Evolutionary conservation across 2,329 filamentous ascomycete species (phyloP).

Genomic region (Hymenoscyphus fructigenus): DNA sequence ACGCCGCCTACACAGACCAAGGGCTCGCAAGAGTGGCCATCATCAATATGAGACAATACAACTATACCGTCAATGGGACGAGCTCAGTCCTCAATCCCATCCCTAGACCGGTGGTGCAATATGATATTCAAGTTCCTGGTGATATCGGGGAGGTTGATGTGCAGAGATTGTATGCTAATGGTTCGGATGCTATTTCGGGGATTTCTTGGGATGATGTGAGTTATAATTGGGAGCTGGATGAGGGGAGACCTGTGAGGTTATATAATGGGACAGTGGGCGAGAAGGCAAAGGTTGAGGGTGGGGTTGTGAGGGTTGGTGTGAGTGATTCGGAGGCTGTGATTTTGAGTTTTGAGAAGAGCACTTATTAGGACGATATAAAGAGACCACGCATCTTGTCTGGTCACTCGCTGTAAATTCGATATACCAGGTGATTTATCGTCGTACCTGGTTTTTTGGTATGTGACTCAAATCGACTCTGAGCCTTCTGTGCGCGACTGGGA

Average conservation of each 20-base stretch:
- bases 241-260: constrained; percentile 53
- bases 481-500: too few species aligned
- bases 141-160: constrained; percentile 37
- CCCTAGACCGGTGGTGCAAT: constrained; percentile 39
- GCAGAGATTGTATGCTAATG: constrained; percentile 57
- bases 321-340: constrained; percentile 43
- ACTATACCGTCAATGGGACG: constrained; percentile 51
- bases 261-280: constrained; percentile 55
- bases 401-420: too few species aligned
- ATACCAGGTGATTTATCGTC: too few species aligned
- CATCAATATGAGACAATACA: constrained; percentile 59
- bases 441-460: too few species aligned
- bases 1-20: constrained; percentile 51
- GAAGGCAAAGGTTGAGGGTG: constrained; percentile 39
- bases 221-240: constrained; percentile 59
- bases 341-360: constrained; percentile 19
- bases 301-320: constrained; percentile 41
- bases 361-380: too few species aligned
- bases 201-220: constrained; percentile 62
- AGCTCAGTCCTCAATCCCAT: constrained; percentile 30
- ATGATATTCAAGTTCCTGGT: constrained; percentile 42
- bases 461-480: too few species aligned
- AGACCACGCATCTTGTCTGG: too few species aligned
- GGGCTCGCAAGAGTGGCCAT: constrained; percentile 50
- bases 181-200: constrained; percentile 61